A percentile compares a stretch with the other conserved stretches of the same genome.
phyloP scores from a whole-genome alignment of 2,329 filamentous ascomycete species.

The Clarireedia sp. region DNA sequence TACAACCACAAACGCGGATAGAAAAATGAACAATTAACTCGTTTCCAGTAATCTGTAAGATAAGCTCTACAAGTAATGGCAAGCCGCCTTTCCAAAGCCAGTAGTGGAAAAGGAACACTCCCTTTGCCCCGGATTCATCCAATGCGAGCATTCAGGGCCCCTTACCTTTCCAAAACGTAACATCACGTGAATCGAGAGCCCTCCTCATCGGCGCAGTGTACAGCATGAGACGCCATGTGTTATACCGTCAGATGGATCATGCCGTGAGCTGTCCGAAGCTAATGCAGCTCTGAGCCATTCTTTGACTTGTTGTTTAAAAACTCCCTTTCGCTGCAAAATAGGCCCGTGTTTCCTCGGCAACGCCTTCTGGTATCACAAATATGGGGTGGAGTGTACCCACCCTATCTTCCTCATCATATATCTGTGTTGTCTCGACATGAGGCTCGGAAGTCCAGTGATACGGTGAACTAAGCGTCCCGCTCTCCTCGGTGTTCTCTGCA shows the following conservation, averaged over 20 bases:
- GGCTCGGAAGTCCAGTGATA: conserved; percentile 36
- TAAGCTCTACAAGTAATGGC: neutral
- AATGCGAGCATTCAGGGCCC: neutral
- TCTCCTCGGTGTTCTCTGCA: conserved; percentile 30
- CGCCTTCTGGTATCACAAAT: conserved; percentile 69
- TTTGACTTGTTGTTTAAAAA: conserved; percentile 17
- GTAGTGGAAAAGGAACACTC: neutral
- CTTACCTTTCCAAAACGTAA: no score
- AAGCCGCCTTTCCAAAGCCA: neutral
- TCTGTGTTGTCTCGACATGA: conserved; percentile 42
- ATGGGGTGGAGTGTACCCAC: conserved; percentile 71
- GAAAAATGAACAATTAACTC: neutral
- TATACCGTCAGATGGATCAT: neutral
- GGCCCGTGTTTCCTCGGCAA: conserved; percentile 24
- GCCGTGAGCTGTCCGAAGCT: neutral
- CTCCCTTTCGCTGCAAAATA: conserved; percentile 26
- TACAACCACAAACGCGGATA: neutral
- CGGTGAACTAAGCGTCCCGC: conserved; percentile 27
- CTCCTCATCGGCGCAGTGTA: neutral
- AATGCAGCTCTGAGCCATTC: neutral
- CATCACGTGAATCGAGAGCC: neutral
- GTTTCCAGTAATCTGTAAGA: neutral
- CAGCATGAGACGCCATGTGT: neutral
- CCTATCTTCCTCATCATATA: conserved; percentile 64
- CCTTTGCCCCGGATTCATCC: neutral